Base-by-base conservation (phyloP, 2,329 filamentous ascomycete species). In the Cephalotrichum gorgonifer region DNA sequence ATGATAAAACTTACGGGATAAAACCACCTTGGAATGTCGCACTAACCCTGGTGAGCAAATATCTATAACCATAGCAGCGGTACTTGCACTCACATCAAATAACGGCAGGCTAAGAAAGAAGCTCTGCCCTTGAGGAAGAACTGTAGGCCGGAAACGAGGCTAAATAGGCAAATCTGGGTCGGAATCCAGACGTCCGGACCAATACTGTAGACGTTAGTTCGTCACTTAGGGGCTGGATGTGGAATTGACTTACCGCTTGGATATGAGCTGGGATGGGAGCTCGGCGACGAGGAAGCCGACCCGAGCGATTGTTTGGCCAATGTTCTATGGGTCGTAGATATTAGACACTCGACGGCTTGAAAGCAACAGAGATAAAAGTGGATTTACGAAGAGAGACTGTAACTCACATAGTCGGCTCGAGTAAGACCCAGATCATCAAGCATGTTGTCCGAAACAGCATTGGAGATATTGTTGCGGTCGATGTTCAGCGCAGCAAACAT, bases 111-210 rank as follows among this genome's bases (percentile, higher is more conserved):
- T 4, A 64, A 55, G 42, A 64, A 65, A 3, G 60, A 64, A 14
- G 58, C 59, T 12, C 60, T 55, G 15, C 56, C 59, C 3, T 58
- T 61, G 6, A 67, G 54, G 26, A 63, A 60, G 42, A 63, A 64
- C 42, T 65, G 63, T 20, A 60, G 58, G 5, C 57, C 59, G 3
- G 65, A 64, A 3, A 64, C 54, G 2, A 61, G 35, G 3, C 61
- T 63, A 57, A 64, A 67, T 4, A 56, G 47, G 2, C 62, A 59
- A 49, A 66, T 75, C 25, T 69, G 67, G 4, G 77, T 64, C 3
- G 73, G 74, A n/a, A 73, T 72, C 63, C 76, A 73, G 22, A 66
- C 64, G 38, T 71, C 64, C 0, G 74, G 72, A 2, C 74, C 74
- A 33, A 65, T 58, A 53, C 53, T 54, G n/a, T 14, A 7, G 8